Conservation (phyloP, 805 yeast species). For the Kodamaea nitidulidarum region DNA sequence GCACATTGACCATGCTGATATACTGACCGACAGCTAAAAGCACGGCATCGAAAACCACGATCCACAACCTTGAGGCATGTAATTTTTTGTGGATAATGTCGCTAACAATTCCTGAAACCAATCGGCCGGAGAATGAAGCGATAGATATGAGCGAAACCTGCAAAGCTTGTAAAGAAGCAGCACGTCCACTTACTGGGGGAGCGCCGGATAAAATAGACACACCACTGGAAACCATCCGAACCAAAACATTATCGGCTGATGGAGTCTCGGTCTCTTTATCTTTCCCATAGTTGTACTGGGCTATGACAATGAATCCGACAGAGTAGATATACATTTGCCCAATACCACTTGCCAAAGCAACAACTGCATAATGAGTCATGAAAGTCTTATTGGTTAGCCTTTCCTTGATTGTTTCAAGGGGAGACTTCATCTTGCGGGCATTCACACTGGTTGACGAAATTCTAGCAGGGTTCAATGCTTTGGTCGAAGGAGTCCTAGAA, state of each 20-base stretch:
- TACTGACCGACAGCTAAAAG: slow-evolving; percentile 36
- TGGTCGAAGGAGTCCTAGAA: not conserved
- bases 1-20: slow-evolving; percentile 24
- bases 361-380: slow-evolving; percentile 48
- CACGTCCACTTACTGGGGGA: slow-evolving; percentile 11
- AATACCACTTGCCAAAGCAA: slow-evolving; percentile 56
- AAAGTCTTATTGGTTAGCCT: slow-evolving; percentile 32
- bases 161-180: slow-evolving; percentile 56
- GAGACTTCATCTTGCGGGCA: slow-evolving; percentile 4
- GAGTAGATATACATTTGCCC: slow-evolving; percentile 73
- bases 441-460: slow-evolving; percentile 9
- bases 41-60: slow-evolving; percentile 43
- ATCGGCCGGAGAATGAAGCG: slow-evolving; percentile 61
- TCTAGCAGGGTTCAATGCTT: slow-evolving; percentile 1
- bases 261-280: slow-evolving; percentile 22
- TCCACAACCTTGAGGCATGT: slow-evolving; percentile 63
- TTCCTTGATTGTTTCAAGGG: slow-evolving; percentile 16
- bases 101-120: slow-evolving; percentile 60
- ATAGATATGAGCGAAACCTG: slow-evolving; percentile 68
- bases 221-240: slow-evolving; percentile 1
- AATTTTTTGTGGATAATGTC: slow-evolving; percentile 52
- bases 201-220: slow-evolving; percentile 5
- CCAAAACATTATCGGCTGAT: not conserved
- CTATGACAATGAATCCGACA: slow-evolving; percentile 65
- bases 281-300: slow-evolving; percentile 27